Base-by-base conservation (phyloP, 2,329 filamentous ascomycete genomes). In the Rhinocladiella similis region DNA sequence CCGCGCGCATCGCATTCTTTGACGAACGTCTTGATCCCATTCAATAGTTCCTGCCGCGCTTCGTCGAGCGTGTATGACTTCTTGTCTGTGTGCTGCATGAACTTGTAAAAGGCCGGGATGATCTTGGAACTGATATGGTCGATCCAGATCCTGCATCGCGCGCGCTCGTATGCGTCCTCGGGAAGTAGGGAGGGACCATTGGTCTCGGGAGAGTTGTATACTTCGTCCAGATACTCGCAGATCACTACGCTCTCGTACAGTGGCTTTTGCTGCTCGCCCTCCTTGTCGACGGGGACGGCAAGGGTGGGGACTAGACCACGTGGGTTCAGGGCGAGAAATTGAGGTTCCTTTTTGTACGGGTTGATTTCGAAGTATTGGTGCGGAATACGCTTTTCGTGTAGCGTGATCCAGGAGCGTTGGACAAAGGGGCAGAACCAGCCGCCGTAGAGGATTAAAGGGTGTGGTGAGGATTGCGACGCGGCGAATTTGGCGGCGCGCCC, bases 341-440 rank as follows among this genome's bases (percentile, higher is more conserved):
- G 84, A 3, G 81, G 72, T 0, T 83, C 84, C 67, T 92, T 92
- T 70, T 85, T 77, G 76, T 91, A 91, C 0, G 89, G 89, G 70
- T 91, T 91, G 61, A 91, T 86, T 75, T 90, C 86, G 63, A 89
- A 78, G 69, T 90, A 90, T 72, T 91, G 85, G 69, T 92, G 87
- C n/a, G 83, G 81, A 29, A 91, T 87, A 2, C 77, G 73, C 70
- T 91, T 91, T 69, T 92, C 89, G 66, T 85, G 81, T 12, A 92
- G 78, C 1, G 85, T 82, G 59, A 90, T 84, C 86, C 89, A 91
- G n/a, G 81, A 79, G 14, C 88, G 81, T 73, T 91, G 88, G 3
- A 90, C 73, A 41, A 54, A 51, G 6, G 81, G 80, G 66, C 80
- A 93, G 77, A 90, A 91, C 87, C 87, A 91, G 61, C 84, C 85